Conservation (phyloP, 2,329 filamentous ascomycete genomes). For the Ascochyta fabae region DNA sequence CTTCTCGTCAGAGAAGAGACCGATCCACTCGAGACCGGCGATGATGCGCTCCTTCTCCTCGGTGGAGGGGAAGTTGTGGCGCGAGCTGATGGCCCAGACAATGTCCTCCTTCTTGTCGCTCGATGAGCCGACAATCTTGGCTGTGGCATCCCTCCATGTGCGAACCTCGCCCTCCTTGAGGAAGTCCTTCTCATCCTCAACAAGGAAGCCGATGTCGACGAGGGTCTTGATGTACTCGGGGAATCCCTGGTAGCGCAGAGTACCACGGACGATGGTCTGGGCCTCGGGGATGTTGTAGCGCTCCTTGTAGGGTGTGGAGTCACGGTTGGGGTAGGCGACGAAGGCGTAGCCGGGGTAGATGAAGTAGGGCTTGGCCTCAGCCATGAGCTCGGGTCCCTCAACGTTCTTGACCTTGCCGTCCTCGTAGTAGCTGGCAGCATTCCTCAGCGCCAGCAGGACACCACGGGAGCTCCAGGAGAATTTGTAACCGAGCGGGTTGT, state of each 20-base stretch:
- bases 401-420: conserved; percentile 73
- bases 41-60: conserved; percentile 75
- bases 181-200: conserved; percentile 69
- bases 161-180: conserved; percentile 66
- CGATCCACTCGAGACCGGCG: conserved; percentile 75
- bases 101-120: conserved; percentile 74
- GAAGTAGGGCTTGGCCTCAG: conserved; percentile 83
- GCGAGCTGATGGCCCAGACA: conserved; percentile 73
- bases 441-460: conserved; percentile 84
- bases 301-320: conserved; percentile 86
- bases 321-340: conserved; percentile 92
- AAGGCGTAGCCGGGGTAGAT: conserved; percentile 90
- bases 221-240: conserved; percentile 87
- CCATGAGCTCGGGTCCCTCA: conserved; percentile 76
- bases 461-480: conserved; percentile 80
- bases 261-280: conserved; percentile 82
- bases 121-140: conserved; percentile 74
- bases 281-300: conserved; percentile 92
- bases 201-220: conserved; percentile 88
- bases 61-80: conserved; percentile 72
- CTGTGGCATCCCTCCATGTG: conserved; percentile 84
- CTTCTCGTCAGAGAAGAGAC: conserved; percentile 69
- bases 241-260: conserved; percentile 87
- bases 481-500: conserved; percentile 93
- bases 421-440: conserved; percentile 82